Evolutionary conservation across 2,329 filamentous ascomycete species (phyloP), one percentile per base, ranked within the genome.

Genomic region (Claviceps digitariae): DNA sequence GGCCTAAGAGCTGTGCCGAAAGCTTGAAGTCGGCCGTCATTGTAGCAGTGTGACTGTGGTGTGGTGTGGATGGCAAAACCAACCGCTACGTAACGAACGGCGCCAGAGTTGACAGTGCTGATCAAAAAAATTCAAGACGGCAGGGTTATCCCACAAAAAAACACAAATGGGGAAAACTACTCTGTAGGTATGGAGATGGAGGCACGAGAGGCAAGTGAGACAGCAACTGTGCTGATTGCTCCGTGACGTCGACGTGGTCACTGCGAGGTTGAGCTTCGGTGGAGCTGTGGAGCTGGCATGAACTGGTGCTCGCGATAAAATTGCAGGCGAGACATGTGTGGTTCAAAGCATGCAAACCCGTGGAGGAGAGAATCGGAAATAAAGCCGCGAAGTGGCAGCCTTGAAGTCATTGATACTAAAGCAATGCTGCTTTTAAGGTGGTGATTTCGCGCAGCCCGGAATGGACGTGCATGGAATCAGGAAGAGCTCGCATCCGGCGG

Each of bases 21-120:
- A 98, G 82, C 78, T 91, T 95, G 78, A 89, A 97, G 67, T 90
- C 84, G 69, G 77, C 74, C 84, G 78, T 74, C 86, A 91, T 90
- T 62, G 36, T 61, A 49, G 40, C 51, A 44, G 31, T 29, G 43
- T 49, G 51, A 43, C 34, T 40, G 51, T 40, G 51, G 52, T 40
- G 51, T 54, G 50, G 43, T 38, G 36, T 52, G 27, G 34, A 25
- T n/a, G 10, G 20, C 20, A 27, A 25, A 34, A 25, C 29, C 29
- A 23, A 15, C 45, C 12, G 50, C 40, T n/a, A 45, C 20, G 17
- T 20, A 6, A 40, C 21, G 43, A 6, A 40, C 21, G 43, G 12
- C 29, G n/a, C 17, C 17, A 21, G 9, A 40, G 17, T 21, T 21
- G 48, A 50, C 23, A 10, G 23, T 15, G 34, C 36, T 50, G 3